These are phyloP conservation scores for Kodamaea neixiangensis DNA, from an alignment of 805 yeast genomes.

Conservation along the genomic window DNA sequence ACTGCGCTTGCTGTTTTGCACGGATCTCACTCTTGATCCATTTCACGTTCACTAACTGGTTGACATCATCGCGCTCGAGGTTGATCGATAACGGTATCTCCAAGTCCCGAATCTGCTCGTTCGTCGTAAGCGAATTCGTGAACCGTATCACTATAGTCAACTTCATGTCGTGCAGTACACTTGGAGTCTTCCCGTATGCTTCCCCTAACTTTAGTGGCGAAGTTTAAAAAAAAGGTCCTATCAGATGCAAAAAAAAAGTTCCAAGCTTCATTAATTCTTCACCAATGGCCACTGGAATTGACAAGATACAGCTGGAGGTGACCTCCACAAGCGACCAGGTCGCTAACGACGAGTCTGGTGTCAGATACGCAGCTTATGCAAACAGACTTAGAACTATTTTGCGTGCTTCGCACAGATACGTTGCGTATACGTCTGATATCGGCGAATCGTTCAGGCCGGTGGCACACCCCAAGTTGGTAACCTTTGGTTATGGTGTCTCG, in stretches of 20 bases:
- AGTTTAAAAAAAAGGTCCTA: too few species aligned
- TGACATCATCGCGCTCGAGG: slow-evolving; percentile 31
- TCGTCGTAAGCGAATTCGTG: slow-evolving; percentile 17
- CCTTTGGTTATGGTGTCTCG: slow-evolving; percentile 66
- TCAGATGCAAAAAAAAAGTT: too few species aligned
- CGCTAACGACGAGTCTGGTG: slow-evolving; percentile 19
- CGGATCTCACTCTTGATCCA: slow-evolving; percentile 37
- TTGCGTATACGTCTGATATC: slow-evolving; percentile 83
- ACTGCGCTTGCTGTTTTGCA: slow-evolving; percentile 17
- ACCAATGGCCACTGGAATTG: slow-evolving; percentile 6
- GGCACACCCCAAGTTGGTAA: slow-evolving; percentile 68
- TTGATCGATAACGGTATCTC: slow-evolving; percentile 30
- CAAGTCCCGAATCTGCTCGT: slow-evolving; percentile 24
- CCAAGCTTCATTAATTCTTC: too few species aligned
- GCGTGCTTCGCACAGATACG: slow-evolving; percentile 74
- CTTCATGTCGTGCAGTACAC: slow-evolving; percentile 22
- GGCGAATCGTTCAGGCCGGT: slow-evolving; percentile 87
- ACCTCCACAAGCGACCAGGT: slow-evolving; percentile 5
- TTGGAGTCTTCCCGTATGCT: too few species aligned
- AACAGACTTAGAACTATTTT: slow-evolving; percentile 70
- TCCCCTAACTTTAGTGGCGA: too few species aligned
- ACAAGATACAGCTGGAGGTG: slow-evolving; percentile 2
- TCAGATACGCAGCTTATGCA: slow-evolving; percentile 84
- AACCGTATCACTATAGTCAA: slow-evolving; percentile 30
- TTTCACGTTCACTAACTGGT: slow-evolving; percentile 28